Percentiles rank a stretch among this genome's conserved stretches.
Conservation (phyloP, 2,329 filamentous ascomycete genomes). For the Cercospora sp. region DNA sequence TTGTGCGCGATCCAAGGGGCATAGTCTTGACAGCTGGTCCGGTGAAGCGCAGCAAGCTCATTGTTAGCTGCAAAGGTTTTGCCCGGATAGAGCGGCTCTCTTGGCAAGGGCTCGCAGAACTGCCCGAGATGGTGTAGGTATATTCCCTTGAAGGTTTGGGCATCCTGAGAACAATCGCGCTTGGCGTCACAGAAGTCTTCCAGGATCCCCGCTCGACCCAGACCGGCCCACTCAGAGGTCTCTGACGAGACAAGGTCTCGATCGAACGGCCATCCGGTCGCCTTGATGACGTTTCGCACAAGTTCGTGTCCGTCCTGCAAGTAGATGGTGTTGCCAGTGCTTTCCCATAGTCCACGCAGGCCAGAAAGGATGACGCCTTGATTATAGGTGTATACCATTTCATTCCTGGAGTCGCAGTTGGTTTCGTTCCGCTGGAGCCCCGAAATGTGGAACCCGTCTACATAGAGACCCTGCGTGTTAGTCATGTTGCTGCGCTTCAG, state of each 20-base stretch:
- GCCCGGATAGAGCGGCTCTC: slow-evolving; percentile 45
- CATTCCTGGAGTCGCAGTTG: slow-evolving; percentile 70
- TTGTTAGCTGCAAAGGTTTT: slow-evolving; percentile 41
- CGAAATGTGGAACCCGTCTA: slow-evolving; percentile 86
- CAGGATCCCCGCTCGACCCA: slow-evolving; percentile 23
- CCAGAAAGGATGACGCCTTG: slow-evolving; percentile 87
- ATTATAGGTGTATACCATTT: slow-evolving; percentile 94
- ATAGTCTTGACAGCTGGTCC: slow-evolving; percentile 64
- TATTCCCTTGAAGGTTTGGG: slow-evolving; percentile 90
- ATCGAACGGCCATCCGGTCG: slow-evolving; percentile 71
- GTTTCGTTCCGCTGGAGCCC: slow-evolving; percentile 57
- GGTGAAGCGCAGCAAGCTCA: slow-evolving; percentile 49
- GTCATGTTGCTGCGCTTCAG: slow-evolving; percentile 76
- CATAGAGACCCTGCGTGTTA: slow-evolving; percentile 69
- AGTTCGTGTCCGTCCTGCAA: slow-evolving; percentile 78
- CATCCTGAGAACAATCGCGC: slow-evolving; percentile 76
- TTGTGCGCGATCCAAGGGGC: slow-evolving; percentile 74
- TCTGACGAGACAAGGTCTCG: slow-evolving; percentile 29
- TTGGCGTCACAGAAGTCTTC: slow-evolving; percentile 60
- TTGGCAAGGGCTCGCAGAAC: slow-evolving; percentile 70
- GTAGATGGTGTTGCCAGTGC: slow-evolving; percentile 70
- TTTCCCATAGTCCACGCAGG: slow-evolving; percentile 75
- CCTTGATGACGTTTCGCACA: slow-evolving; percentile 69
- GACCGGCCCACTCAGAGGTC: slow-evolving; percentile 61
- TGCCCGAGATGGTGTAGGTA: slow-evolving; percentile 84